phyloP scores from a whole-genome alignment of 2,329 filamentous ascomycete species.

The Alternaria ethzedia region DNA sequence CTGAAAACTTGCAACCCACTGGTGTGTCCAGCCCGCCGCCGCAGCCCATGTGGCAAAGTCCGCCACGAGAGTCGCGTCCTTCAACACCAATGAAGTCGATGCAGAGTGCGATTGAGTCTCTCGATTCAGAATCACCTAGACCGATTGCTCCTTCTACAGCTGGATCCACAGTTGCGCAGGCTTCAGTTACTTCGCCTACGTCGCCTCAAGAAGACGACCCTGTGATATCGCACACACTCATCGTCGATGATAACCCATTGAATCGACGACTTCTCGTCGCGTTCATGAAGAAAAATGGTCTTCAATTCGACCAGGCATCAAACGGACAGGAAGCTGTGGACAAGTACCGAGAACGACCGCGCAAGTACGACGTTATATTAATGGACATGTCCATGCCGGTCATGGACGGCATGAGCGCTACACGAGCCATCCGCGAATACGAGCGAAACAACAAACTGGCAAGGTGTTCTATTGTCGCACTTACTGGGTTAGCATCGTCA shows the following conservation, averaged over 20 bases:
- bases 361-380: constrained; percentile 33
- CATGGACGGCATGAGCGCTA: constrained; percentile 47
- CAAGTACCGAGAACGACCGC: constrained; percentile 23
- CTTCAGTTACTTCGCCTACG: not conserved
- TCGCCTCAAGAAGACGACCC: not conserved
- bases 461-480: constrained; percentile 28
- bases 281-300: constrained; percentile 36
- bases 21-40: not conserved
- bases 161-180: not conserved
- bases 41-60: not conserved
- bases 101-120: not conserved
- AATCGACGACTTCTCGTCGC: constrained; percentile 47
- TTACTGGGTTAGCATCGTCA: constrained; percentile 39
- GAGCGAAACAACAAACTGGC: constrained; percentile 27
- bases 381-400: constrained; percentile 50
- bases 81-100: not conserved
- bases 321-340: constrained; percentile 43
- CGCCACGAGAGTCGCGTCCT: not conserved
- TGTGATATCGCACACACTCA: constrained; percentile 29
- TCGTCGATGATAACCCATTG: constrained; percentile 50
- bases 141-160: not conserved
- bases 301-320: constrained; percentile 34
- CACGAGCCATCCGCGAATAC: constrained; percentile 40
- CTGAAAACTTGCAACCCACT: constrained; percentile 23
- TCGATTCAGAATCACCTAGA: not conserved